Evolutionary conservation across 192 early-diverging fungal species (phyloP).

Genomic region (Umbelopsis sp.): DNA sequence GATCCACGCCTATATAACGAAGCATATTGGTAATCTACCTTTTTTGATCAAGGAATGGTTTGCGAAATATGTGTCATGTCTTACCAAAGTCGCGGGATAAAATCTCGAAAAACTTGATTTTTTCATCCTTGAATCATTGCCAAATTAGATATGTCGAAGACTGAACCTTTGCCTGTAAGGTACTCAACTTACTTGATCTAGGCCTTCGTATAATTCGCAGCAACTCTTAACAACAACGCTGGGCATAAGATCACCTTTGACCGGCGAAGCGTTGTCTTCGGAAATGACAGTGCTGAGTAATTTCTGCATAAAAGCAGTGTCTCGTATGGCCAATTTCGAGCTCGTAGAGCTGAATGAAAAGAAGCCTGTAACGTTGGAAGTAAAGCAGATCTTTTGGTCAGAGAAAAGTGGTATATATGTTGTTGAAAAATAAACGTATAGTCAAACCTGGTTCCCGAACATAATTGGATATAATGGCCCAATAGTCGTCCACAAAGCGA

Average conservation of each 20-base stretch:
- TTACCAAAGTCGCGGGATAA: constrained; percentile 51
- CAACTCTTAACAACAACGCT: constrained; percentile 55
- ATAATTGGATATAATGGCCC: constrained; percentile 46
- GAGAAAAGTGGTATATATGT: background rate
- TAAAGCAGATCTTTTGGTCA: background rate
- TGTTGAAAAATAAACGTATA: constrained; percentile 31
- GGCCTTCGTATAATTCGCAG: constrained; percentile 58
- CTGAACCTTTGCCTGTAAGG: constrained; percentile 7
- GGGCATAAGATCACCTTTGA: constrained; percentile 51
- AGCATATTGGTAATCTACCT: background rate
- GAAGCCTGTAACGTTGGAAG: constrained; percentile 2
- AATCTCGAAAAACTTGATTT: constrained; percentile 51
- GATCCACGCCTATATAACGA: constrained; percentile 40
- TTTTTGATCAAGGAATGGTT: background rate
- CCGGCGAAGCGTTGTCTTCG: constrained; percentile 39
- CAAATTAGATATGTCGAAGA: background rate
- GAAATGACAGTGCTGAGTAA: constrained; percentile 44
- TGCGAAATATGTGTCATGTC: background rate
- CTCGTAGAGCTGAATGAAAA: constrained; percentile 19
- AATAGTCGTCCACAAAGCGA: constrained; percentile 42
- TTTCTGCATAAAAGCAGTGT: constrained; percentile 45
- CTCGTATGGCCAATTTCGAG: constrained; percentile 26
- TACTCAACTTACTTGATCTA: constrained; percentile 40
- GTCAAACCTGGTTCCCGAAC: constrained; percentile 45
- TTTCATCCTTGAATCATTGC: constrained; percentile 31